These are phyloP conservation scores for Monosporascus sp. DNA, from an alignment of 2,329 filamentous ascomycete genomes.

Conservation along the genomic window DNA sequence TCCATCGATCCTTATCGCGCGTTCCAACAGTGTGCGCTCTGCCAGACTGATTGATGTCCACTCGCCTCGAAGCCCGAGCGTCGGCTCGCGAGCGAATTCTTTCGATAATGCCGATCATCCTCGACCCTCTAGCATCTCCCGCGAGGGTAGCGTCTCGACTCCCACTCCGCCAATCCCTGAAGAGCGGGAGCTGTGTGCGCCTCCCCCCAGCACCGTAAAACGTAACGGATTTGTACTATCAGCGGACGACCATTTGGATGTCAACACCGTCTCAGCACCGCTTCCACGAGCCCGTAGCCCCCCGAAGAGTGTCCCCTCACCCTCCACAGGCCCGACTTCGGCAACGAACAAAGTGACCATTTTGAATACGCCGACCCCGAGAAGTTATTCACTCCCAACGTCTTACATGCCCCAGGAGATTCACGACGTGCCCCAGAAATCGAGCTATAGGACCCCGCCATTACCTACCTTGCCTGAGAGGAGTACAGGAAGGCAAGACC, in stretches of 20 bases:
- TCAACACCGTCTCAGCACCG: conserved; percentile 5
- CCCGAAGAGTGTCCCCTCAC: conserved; percentile 11
- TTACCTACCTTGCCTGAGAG: conserved; percentile 27
- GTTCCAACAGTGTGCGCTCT: conserved; percentile 48
- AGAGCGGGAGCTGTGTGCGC: conserved; percentile 20
- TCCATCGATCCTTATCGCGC: conserved; percentile 33
- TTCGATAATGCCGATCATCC: conserved; percentile 38
- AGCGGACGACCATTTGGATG: conserved; percentile 10
- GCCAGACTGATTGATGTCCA: conserved; percentile 54
- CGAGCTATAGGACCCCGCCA: conserved; percentile 17
- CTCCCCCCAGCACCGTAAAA: conserved; percentile 9
- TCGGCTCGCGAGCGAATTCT: conserved; percentile 44
- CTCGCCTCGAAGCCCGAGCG: conserved; percentile 44
- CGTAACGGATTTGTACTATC: conserved; percentile 10
- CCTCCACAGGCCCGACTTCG: conserved; percentile 8
- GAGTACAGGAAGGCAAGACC: conserved; percentile 20
- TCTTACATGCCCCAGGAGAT: conserved; percentile 12
- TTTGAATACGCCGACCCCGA: conserved; percentile 7
- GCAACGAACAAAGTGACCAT: conserved; percentile 18
- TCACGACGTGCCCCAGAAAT: conserved; percentile 16
- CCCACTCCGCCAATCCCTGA: conserved; percentile 36
- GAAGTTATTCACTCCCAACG: background rate
- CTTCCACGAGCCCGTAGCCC: conserved; percentile 16
- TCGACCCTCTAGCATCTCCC: conserved; percentile 35
- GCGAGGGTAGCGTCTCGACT: conserved; percentile 32